Conservation (phyloP, 2,329 filamentous ascomycete species). For the Alternaria atra region DNA sequence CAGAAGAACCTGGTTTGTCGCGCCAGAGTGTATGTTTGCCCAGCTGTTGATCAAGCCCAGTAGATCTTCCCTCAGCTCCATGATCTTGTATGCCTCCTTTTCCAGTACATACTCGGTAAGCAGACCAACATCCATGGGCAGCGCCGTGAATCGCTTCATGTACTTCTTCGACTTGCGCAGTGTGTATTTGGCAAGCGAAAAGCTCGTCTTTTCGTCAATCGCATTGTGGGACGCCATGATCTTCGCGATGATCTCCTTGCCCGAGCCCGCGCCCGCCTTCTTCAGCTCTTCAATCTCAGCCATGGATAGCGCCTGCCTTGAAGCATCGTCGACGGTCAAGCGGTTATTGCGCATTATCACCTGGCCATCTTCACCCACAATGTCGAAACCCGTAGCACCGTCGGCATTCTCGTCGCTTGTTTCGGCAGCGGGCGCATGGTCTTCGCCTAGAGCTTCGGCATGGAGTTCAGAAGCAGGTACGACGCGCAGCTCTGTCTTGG, state of each 20-base stretch:
- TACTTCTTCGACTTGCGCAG: conserved; percentile 94
- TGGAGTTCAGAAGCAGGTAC: conserved; percentile 85
- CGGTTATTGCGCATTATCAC: conserved; percentile 69
- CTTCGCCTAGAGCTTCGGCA: conserved; percentile 73
- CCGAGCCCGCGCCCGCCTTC: conserved; percentile 76
- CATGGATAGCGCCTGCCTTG: conserved; percentile 77
- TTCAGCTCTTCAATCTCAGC: conserved; percentile 77
- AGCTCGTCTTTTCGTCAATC: conserved; percentile 92
- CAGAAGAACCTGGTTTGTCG: conserved; percentile 43
- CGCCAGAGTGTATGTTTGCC: conserved; percentile 85
- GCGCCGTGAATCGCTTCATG: conserved; percentile 82
- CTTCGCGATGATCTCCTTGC: conserved; percentile 91
- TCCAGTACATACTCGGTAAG: conserved; percentile 83
- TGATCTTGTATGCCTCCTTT: conserved; percentile 79
- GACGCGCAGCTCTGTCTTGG: conserved; percentile 75
- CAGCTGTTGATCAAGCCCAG: conserved; percentile 84
- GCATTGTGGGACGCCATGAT: conserved; percentile 88
- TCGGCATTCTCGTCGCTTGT: conserved; percentile 44
- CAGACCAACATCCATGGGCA: conserved; percentile 81
- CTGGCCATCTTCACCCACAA: conserved; percentile 58
- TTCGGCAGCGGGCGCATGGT: conserved; percentile 52
- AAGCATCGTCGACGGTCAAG: conserved; percentile 69
- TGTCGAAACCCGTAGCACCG: conserved; percentile 54
- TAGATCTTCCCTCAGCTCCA: conserved; percentile 88
- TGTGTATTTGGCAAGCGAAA: conserved; percentile 95